Evolutionary conservation across 768 basidiomycete species (phyloP), one percentile per base, ranked within the genome.

Genomic region (Hygrophoropsis aurantiaca): DNA sequence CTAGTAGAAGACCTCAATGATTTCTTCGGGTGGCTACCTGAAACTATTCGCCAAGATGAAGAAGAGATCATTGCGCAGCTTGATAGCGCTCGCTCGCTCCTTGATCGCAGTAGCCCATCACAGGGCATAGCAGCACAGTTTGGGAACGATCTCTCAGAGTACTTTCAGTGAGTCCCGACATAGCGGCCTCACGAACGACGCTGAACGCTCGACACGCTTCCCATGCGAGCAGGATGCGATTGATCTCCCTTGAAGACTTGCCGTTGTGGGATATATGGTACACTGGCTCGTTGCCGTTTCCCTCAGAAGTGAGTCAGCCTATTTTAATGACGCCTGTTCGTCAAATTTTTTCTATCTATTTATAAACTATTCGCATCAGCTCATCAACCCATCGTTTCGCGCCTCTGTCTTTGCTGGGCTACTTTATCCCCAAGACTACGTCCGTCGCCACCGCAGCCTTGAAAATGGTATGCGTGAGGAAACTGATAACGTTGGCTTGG

Each of bases 201-300:
- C 4, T 2, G 9, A 10, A 26, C 44, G 5, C 7, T 40, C 41
- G 25, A 55, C 21, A 2, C 2, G 7, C 32, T 44, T 34, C 25
- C 36, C 50, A 41, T 40, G 23, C n/a, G 13, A 40, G 9, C 52
- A 85, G 83, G 42, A 60, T 61, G 6, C 62, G 70, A 11, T 51
- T 80, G 9, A 51, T 67, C 11, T 70, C 76, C 3, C 68, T 81
- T 0, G 84, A 85, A 45, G 73, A 75, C 5, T 49, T 64, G 2
- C 62, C 66, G 11, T 64, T 90, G 23, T 89, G 84, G 80, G 81
- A 85, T 46, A 63, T 88, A 8, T 90, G 86, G 86, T 87, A 82
- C 47, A 88, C 82, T 0, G 84, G 85, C 4, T 58, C 66, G 5
- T 72, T 78, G 3, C 77, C 82, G 1, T 85, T 87, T 51, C 83